Evolutionary conservation across 2,329 filamentous ascomycete genomes (phyloP), one percentile per base, ranked within the genome.

Genomic region (Cladosporium sp.): DNA sequence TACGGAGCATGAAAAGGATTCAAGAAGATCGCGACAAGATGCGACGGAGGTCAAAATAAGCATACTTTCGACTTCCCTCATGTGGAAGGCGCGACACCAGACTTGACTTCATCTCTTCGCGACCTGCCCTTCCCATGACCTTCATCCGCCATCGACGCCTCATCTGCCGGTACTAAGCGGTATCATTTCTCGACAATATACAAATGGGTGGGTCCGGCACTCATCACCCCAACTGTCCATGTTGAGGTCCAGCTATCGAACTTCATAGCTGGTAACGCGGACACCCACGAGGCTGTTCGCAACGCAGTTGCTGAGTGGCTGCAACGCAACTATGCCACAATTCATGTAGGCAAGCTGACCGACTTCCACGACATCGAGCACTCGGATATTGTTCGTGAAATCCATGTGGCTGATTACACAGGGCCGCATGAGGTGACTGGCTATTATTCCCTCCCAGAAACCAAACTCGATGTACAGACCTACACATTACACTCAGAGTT

Each of bases 391-490:
- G 69, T 78, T n/a, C 70, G 72, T 8, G 65, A 66, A 0, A 67
- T 76, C 30, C 67, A 69, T 6, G 69, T 78, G 30, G 72, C 71
- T 12, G 76, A 77, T 59, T 78, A 72, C 59, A 73, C 70, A 12
- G 73, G 73, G 3, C 66, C 65, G 7, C 42, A 20, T 12, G 62
- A 54, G 38, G 37, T 17, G 20, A 59, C 30, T 6, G 66, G 47
- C 65, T 64, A 59, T 47, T 65, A 74, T 62, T 63, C 60, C 11
- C 55, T 76, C 9, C 59, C 67, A 15, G 64, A 75, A 2, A 69
- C 75, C 5, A 62, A 73, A 12, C 67, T 79, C 5, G 76, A 78
- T 55, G 67, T 79, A 2, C 75, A 79, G 55, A 72, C 72, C 2
- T 79, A 78, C 63, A 66, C 70, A 40, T 72, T 78, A 5, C 67